Percentiles rank a stretch among this genome's conserved stretches.
These are phyloP conservation scores for Cardamine resedifolia DNA, from an alignment of 345 rosid genomes.

Conservation along the genomic window DNA sequence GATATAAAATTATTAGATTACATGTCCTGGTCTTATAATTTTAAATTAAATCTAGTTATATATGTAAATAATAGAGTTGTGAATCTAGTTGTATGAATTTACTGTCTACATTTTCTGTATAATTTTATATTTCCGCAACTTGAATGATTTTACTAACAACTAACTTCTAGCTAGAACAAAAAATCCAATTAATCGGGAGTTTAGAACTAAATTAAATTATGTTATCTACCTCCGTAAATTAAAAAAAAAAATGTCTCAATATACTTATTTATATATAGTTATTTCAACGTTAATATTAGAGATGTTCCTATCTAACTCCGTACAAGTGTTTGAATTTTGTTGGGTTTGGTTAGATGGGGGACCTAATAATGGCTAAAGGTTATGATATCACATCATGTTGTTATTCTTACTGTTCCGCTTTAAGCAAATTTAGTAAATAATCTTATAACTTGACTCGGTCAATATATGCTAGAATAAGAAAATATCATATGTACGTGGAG, in stretches of 20 bases:
- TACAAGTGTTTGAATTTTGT: constrained; percentile 31
- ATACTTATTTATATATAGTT: background rate
- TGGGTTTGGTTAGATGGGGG: constrained; percentile 46
- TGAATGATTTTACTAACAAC: background rate
- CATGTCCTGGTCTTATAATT: background rate
- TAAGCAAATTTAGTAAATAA: constrained; percentile 17
- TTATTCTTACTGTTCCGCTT: constrained; percentile 34
- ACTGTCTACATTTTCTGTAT: too few species aligned
- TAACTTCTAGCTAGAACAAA: background rate
- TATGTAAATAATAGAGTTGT: background rate
- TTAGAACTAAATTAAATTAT: background rate
- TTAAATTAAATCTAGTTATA: background rate
- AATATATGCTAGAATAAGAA: constrained; percentile 14
- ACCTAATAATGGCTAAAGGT: constrained; percentile 51
- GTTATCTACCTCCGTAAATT: background rate
- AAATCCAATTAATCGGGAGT: background rate
- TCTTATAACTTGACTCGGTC: constrained; percentile 31
- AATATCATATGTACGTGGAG: constrained; percentile 8
- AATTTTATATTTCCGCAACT: background rate
- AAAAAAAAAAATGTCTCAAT: background rate
- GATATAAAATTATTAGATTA: background rate
- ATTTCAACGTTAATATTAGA: constrained; percentile 1
- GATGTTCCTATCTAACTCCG: constrained; percentile 8
- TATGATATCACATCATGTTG: constrained; percentile 44
- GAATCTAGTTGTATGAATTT: background rate